phyloP scores from a whole-genome alignment of 164 flowering plant genomes.

The Tinospora cordifolia region DNA sequence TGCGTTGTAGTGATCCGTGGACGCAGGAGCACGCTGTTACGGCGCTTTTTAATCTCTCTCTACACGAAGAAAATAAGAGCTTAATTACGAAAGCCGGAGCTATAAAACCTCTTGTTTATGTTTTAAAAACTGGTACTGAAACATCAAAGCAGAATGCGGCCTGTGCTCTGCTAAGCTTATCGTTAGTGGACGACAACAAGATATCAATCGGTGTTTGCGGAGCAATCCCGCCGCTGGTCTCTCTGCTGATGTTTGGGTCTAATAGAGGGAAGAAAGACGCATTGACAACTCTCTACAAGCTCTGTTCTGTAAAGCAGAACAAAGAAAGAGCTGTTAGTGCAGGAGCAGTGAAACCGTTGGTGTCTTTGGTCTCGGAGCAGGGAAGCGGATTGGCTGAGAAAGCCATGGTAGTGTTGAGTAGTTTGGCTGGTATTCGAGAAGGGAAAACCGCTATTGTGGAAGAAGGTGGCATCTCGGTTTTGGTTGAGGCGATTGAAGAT shows the following conservation, averaged over 20 bases:
- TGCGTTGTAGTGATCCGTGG: conserved; percentile 65
- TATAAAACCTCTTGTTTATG: conserved; percentile 70
- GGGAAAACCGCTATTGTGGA: conserved; percentile 69
- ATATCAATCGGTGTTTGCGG: conserved; percentile 84
- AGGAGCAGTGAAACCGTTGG: conserved; percentile 79
- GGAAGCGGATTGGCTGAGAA: conserved; percentile 82
- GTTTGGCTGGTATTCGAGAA: conserved; percentile 56
- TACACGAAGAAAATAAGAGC: conserved; percentile 51
- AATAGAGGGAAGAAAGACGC: conserved; percentile 90
- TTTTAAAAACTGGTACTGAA: conserved; percentile 84
- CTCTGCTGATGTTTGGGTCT: conserved; percentile 57
- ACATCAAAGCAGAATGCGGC: conserved; percentile 92
- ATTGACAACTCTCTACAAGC: conserved; percentile 82
- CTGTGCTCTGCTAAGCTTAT: conserved; percentile 68
- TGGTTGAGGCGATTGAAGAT: conserved; percentile 90
- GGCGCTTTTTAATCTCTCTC: conserved; percentile 78
- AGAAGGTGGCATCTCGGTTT: conserved; percentile 77
- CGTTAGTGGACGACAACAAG: conserved; percentile 76
- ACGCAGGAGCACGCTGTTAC: conserved; percentile 92
- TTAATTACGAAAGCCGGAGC: conserved; percentile 53
- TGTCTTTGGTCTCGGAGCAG: conserved; percentile 60
- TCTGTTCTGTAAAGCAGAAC: conserved; percentile 57
- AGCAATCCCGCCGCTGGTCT: conserved; percentile 86
- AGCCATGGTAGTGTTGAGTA: conserved; percentile 89
- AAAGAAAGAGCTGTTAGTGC: conserved; percentile 88